These are phyloP conservation scores for Trifolium dubium DNA, from an alignment of 306 rosid species.

Conservation along the genomic window DNA sequence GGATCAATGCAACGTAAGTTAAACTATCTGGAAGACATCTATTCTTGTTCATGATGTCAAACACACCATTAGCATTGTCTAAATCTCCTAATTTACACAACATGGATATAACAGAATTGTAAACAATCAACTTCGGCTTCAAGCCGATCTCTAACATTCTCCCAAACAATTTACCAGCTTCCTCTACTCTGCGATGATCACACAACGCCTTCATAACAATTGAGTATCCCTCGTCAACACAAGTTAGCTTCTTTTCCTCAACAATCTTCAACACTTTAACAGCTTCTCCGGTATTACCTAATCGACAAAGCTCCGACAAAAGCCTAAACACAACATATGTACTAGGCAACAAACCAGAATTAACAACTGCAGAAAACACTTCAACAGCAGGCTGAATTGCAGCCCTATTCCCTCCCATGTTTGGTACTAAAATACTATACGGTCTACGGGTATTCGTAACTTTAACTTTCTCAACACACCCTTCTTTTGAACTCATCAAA, in stretches of 20 bases:
- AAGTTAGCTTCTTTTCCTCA: conserved; percentile 59
- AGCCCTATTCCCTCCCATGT: conserved; percentile 52
- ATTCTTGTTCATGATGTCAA: conserved; percentile 65
- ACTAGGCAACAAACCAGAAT: conserved; percentile 62
- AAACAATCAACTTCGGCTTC: conserved; percentile 64
- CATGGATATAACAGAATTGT: conserved; percentile 64
- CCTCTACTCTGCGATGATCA: conserved; percentile 49
- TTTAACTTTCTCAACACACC: conserved; percentile 62
- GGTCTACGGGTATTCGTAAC: conserved; percentile 55
- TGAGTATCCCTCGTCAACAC: conserved; percentile 57
- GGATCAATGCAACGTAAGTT: conserved; percentile 66
- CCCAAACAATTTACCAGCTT: conserved; percentile 56
- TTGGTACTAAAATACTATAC: conserved; percentile 66
- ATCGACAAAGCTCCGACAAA: conserved; percentile 62
- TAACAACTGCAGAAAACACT: conserved; percentile 60
- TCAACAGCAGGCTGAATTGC: conserved; percentile 64
- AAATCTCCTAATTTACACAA: conserved; percentile 67
- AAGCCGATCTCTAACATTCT: conserved; percentile 59
- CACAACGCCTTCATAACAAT: conserved; percentile 62
- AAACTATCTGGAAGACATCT: conserved; percentile 64
- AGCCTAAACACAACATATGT: conserved; percentile 63
- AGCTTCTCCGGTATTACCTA: conserved; percentile 64
- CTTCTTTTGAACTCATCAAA: conserved; percentile 64
- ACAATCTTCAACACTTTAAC: conserved; percentile 53
- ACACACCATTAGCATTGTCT: conserved; percentile 58